Conservation (phyloP, 2,329 filamentous ascomycete genomes). For the Pseudocercospora vitis region DNA sequence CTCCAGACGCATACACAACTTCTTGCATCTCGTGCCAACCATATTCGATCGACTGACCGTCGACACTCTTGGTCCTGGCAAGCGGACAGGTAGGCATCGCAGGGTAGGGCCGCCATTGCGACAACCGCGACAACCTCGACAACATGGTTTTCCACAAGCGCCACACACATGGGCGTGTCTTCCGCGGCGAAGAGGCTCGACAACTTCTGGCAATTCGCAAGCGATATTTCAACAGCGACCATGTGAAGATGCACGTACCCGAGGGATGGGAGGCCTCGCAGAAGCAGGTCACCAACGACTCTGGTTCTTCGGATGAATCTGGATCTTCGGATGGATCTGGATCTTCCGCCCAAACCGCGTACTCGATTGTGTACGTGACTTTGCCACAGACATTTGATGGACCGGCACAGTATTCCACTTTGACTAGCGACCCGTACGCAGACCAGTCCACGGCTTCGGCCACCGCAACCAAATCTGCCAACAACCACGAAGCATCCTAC, state of each 20-base stretch:
- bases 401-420: slow-evolving; percentile 21
- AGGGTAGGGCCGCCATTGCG: not conserved
- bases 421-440: not conserved
- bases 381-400: slow-evolving; percentile 54
- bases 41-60: slow-evolving; percentile 8
- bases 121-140: slow-evolving; percentile 14
- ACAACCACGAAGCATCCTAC: slow-evolving; percentile 15
- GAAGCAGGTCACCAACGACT: not conserved
- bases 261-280: slow-evolving; percentile 26
- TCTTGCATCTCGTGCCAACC: slow-evolving; percentile 4
- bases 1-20: slow-evolving; percentile 11
- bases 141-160: slow-evolving; percentile 35
- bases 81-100: slow-evolving; percentile 3
- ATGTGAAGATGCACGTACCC: slow-evolving; percentile 31
- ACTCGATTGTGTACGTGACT: slow-evolving; percentile 56
- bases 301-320: too few species aligned
- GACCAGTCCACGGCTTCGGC: slow-evolving; percentile 7
- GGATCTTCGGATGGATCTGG: too few species aligned
- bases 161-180: slow-evolving; percentile 33
- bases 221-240: slow-evolving; percentile 31
- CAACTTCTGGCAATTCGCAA: slow-evolving; percentile 29
- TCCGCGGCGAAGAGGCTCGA: slow-evolving; percentile 31
- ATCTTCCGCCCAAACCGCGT: slow-evolving; percentile 35
- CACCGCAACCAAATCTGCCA: slow-evolving; percentile 18
- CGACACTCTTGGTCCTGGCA: not conserved